Evolutionary conservation across 108 stramenopile genomes (phyloP).

Genomic region (Parietichytrium sp.): DNA sequence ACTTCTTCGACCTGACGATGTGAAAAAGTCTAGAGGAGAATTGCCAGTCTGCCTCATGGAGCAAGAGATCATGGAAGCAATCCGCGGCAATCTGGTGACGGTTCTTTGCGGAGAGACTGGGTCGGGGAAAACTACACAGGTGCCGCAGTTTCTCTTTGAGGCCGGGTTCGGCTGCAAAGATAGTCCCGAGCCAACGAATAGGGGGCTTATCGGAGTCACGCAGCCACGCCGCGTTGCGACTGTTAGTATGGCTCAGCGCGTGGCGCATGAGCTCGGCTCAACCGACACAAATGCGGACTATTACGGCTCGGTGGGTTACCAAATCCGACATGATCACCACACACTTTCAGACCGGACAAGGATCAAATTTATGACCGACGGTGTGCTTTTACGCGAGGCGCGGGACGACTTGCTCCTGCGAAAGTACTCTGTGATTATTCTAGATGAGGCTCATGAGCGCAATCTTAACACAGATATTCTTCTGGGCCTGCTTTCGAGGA

Average conservation of each 20-base stretch:
- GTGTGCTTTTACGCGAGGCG: constrained; percentile 89
- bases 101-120: constrained; percentile 90
- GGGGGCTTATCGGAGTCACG: constrained; percentile 75
- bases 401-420: constrained; percentile 84
- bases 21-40: constrained; percentile 72
- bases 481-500: constrained; percentile 82
- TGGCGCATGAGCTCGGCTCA: constrained; percentile 94
- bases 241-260: constrained; percentile 88
- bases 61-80: constrained; percentile 92
- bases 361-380: constrained; percentile 98
- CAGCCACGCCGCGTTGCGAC: constrained; percentile 94
- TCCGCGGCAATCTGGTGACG: constrained; percentile 80
- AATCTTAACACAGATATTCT: constrained; percentile 92
- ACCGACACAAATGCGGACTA: constrained; percentile 9
- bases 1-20: constrained; percentile 54
- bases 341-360: constrained; percentile 73
- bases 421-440: constrained; percentile 80
- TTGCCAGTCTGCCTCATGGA: constrained; percentile 96
- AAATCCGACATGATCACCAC: constrained; percentile 87
- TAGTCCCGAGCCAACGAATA: not conserved
- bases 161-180: constrained; percentile 68
- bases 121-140: constrained; percentile 72
- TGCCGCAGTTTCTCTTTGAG: constrained; percentile 94
- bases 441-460: constrained; percentile 93
- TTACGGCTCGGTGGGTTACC: constrained; percentile 79